Percentiles rank a stretch among this genome's conserved stretches.
phyloP scores from a whole-genome alignment of 495 filamentous ascomycete genomes.

The Penicillium silybi region DNA sequence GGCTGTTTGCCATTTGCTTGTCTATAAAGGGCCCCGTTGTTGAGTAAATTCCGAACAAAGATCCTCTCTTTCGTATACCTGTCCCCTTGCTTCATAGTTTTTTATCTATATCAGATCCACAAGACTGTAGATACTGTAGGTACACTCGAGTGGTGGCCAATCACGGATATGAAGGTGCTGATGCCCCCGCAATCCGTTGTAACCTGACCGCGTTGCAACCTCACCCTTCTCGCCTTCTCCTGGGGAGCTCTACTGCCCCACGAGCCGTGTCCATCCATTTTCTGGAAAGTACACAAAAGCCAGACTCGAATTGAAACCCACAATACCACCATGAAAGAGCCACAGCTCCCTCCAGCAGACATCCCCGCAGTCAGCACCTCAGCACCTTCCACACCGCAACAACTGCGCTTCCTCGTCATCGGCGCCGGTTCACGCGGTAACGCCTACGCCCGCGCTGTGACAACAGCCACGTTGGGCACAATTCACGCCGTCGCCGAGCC shows the following conservation, averaged over 20 bases:
- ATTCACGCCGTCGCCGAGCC: constrained; percentile 82
- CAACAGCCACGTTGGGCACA: constrained; percentile 54
- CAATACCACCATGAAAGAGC: constrained; percentile 27
- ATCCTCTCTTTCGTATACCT: background rate
- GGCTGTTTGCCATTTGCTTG: background rate
- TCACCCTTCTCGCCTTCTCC: background rate
- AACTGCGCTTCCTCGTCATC: constrained; percentile 65
- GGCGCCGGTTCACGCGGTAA: constrained; percentile 83
- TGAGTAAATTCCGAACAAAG: background rate
- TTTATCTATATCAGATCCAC: no score
- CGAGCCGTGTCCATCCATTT: background rate
- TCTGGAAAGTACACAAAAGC: background rate
- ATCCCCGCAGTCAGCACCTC: background rate
- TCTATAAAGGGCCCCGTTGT: background rate
- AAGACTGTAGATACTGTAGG: no score
- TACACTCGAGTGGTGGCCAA: background rate
- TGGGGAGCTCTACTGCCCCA: background rate
- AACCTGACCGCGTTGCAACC: background rate
- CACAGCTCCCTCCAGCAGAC: constrained; percentile 9
- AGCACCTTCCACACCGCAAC: constrained; percentile 3
- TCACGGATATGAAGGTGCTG: background rate
- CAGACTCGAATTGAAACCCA: background rate
- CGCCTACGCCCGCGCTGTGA: constrained; percentile 67
- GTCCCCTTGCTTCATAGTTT: no score
- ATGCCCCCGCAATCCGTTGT: background rate